Evolutionary conservation across 1,284 basidiomycete genomes (phyloP).

Genomic region (Ceratobasidium sp.): DNA sequence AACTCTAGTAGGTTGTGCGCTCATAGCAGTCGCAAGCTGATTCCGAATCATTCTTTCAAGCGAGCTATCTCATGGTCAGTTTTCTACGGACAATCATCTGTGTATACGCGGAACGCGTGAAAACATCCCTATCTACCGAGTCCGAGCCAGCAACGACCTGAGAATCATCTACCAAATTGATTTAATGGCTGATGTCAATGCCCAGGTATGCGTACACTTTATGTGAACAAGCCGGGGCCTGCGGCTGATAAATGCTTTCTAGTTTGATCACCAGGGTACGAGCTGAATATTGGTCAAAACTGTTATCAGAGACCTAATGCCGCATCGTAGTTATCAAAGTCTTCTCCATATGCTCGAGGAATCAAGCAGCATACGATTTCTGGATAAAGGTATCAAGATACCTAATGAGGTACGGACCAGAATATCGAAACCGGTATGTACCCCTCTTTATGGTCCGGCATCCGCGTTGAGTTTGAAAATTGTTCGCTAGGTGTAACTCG

Average conservation of each 20-base stretch:
- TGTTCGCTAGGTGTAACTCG: neutral
- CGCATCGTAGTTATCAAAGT: conserved; percentile 13
- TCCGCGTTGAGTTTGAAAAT: too few relatives aligned
- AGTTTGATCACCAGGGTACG: conserved; percentile 29
- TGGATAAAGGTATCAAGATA: conserved; percentile 32
- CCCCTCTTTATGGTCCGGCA: too few relatives aligned
- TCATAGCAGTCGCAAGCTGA: neutral
- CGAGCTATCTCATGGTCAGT: conserved; percentile 25
- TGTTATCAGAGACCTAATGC: neutral
- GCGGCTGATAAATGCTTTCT: neutral
- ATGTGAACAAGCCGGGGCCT: neutral
- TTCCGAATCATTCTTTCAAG: neutral
- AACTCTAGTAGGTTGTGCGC: conserved; percentile 2
- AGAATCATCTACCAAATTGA: conserved; percentile 35
- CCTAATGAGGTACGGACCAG: neutral
- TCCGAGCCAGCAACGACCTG: conserved; percentile 14
- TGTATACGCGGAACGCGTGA: neutral
- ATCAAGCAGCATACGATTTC: conserved; percentile 25
- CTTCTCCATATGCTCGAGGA: conserved; percentile 1
- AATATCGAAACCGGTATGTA: conserved; percentile 24
- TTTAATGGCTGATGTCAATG: neutral
- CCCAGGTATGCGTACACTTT: neutral
- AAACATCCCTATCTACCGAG: conserved; percentile 25
- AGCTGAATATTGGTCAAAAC: too few relatives aligned
- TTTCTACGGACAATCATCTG: conserved; percentile 15